Evolutionary conservation across 257 asterid genomes (phyloP).

Genomic region (Perilla frutescens): DNA sequence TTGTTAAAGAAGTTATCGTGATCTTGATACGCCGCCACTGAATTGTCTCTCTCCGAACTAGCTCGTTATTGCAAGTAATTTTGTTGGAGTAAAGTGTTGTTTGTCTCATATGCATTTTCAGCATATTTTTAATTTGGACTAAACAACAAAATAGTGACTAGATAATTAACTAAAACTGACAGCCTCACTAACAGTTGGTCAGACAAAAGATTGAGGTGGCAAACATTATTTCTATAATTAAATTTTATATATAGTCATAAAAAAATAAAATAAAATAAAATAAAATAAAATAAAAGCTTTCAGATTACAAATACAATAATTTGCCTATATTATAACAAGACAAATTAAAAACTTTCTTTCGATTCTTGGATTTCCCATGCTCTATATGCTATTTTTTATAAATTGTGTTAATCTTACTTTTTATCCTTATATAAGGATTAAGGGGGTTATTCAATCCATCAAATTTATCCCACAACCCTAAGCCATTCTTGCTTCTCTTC

Average conservation of each 20-base stretch:
- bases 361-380: slow-evolving; percentile 30
- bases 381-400: slow-evolving; percentile 4
- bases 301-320: neutral
- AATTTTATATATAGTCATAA: neutral
- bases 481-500: neutral
- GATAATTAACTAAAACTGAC: slow-evolving; percentile 37
- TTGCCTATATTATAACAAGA: slow-evolving; percentile 9
- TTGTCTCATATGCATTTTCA: slow-evolving; percentile 29
- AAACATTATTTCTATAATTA: slow-evolving; percentile 34
- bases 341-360: slow-evolving; percentile 26
- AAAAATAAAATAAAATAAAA: too few species aligned
- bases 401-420: neutral
- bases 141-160: slow-evolving; percentile 40
- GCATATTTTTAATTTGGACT: neutral
- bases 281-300: neutral
- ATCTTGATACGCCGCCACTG: too few species aligned
- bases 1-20: too few species aligned
- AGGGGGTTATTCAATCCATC: neutral
- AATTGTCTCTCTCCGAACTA: too few species aligned
- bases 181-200: slow-evolving; percentile 24
- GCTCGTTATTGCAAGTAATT: neutral
- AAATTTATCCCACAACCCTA: neutral
- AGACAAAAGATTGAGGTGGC: slow-evolving; percentile 39
- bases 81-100: slow-evolving; percentile 28
- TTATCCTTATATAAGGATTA: slow-evolving; percentile 17